These are phyloP conservation scores for Pterocarpus santalinus DNA, from an alignment of 306 rosid genomes.

Conservation along the genomic window DNA sequence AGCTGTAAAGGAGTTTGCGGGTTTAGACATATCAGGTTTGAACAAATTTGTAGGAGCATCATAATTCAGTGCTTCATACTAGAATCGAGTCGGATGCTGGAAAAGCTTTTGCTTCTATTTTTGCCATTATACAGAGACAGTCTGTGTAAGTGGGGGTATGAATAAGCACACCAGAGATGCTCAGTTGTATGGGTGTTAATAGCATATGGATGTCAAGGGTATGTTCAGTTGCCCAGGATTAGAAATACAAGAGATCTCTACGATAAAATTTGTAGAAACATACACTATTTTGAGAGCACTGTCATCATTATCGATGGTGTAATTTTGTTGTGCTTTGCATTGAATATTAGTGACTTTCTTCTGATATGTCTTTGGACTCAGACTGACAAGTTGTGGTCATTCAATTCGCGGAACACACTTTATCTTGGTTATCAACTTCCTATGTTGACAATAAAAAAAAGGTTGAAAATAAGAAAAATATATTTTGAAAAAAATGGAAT, in stretches of 20 bases:
- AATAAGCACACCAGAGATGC: slow-evolving; percentile 1
- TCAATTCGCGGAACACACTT: no score
- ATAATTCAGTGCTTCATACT: slow-evolving; percentile 28
- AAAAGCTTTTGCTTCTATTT: slow-evolving; percentile 43
- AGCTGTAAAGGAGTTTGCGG: slow-evolving; percentile 73
- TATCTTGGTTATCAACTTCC: slow-evolving; percentile 18
- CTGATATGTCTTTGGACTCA: neutral
- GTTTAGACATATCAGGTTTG: slow-evolving; percentile 81
- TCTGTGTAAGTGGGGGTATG: slow-evolving; percentile 37
- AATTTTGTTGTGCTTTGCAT: slow-evolving; percentile 32
- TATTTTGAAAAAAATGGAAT: neutral
- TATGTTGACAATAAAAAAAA: neutral
- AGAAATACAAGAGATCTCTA: slow-evolving; percentile 22
- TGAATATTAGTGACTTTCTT: neutral
- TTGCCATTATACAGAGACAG: slow-evolving; percentile 38
- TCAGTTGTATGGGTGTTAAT: slow-evolving; percentile 15
- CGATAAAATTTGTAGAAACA: slow-evolving; percentile 9
- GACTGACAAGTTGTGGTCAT: neutral
- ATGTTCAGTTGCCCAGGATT: slow-evolving; percentile 11
- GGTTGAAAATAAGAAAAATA: neutral
- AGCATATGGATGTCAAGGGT: neutral
- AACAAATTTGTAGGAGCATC: slow-evolving; percentile 72
- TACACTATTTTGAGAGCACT: slow-evolving; percentile 23
- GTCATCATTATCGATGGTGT: slow-evolving; percentile 14
- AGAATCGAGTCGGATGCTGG: slow-evolving; percentile 26